Base-by-base conservation (phyloP, 2,329 filamentous ascomycete genomes). In the Akanthomyces uredinophilus region DNA sequence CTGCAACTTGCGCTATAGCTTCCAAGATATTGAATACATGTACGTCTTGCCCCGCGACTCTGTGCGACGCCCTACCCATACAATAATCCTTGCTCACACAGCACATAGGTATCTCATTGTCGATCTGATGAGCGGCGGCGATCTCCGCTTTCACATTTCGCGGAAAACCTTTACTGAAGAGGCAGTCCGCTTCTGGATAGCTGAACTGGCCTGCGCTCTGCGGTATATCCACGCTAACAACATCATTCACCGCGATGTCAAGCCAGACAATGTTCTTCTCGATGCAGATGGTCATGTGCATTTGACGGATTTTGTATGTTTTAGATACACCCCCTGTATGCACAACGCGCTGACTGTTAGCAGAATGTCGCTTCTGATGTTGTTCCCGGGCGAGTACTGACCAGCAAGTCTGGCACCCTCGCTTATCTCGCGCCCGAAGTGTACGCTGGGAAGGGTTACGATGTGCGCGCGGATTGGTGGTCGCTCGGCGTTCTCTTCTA, bases 1-100 rank as follows among this genome's bases (percentile, higher is more conserved):
- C 68, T 98, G 94, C 81, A 99, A 99, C 76, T 80, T 99, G 81
- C 90, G 95, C 70, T 99, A 98, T 79, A 97, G 93, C 78, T 99
- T 99, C 74, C 95, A 99, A 78, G 95, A 99, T 76, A 92, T 98
- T 70, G 95, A 99, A 76, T 99, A 99, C 78, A 89, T 99, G 92
- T 96, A 82, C 71, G 90, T 75, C 63, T 24, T 6, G 5, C 22
- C 41, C 27, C 32, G 44, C 56, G 29, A n/a, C 29, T 39, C n/a
- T 22, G 20, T 27, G 29, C 2, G 52, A 22, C 22, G 49, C n/a
- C 13, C 14, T 49, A 20, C 6, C 54, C 4, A 27, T n/a, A 50
- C 54, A 3, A 27, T n/a, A 50, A 5, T 35, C 11, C 44, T 22
- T 18, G 41, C 46, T 60, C 14, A 57, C 57, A 62, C 54, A 39